These are phyloP conservation scores for Pythium dissimile DNA, from an alignment of 352 stramenopile genomes.

Conservation along the genomic window DNA sequence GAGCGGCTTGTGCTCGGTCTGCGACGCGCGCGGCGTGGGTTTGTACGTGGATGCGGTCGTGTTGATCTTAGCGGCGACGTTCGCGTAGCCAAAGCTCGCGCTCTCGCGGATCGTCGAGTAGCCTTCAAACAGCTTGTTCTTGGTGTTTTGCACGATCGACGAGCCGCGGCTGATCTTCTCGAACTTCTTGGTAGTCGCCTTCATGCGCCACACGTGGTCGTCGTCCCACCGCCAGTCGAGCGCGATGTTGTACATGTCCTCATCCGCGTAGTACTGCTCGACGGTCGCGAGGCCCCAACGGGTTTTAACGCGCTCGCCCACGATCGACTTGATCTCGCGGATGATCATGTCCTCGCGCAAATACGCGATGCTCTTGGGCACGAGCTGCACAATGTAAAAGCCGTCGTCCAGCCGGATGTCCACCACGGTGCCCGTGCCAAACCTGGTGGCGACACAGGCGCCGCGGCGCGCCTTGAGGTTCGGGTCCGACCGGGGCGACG, in stretches of 20 bases:
- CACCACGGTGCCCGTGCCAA: constrained; percentile 70
- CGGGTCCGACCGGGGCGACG: constrained; percentile 34
- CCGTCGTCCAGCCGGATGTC: constrained; percentile 67
- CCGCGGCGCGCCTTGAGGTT: constrained; percentile 46
- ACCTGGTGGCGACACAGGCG: constrained; percentile 70
- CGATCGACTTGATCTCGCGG: constrained; percentile 79
- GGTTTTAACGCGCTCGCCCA: constrained; percentile 81
- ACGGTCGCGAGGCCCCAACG: constrained; percentile 81
- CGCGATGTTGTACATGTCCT: constrained; percentile 88
- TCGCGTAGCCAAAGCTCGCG: constrained; percentile 44
- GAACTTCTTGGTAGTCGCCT: constrained; percentile 88
- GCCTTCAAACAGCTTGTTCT: constrained; percentile 74
- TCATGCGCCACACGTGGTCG: constrained; percentile 87
- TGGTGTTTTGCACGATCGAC: constrained; percentile 77
- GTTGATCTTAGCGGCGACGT: constrained; percentile 54
- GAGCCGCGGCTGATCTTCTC: constrained; percentile 63
- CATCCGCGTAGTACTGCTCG: constrained; percentile 83
- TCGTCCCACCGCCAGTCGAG: constrained; percentile 88
- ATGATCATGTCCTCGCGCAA: constrained; percentile 64
- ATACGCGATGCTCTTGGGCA: constrained; percentile 69
- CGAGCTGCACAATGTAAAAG: constrained; percentile 75
- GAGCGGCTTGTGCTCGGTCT: neutral
- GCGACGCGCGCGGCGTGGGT: neutral
- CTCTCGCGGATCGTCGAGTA: constrained; percentile 73
- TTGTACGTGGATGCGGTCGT: constrained; percentile 32